A percentile compares a stretch with the other conserved stretches of the same genome.
phyloP scores from a whole-genome alignment of 345 rosid species.

The Crucihimalaya himalaica region DNA sequence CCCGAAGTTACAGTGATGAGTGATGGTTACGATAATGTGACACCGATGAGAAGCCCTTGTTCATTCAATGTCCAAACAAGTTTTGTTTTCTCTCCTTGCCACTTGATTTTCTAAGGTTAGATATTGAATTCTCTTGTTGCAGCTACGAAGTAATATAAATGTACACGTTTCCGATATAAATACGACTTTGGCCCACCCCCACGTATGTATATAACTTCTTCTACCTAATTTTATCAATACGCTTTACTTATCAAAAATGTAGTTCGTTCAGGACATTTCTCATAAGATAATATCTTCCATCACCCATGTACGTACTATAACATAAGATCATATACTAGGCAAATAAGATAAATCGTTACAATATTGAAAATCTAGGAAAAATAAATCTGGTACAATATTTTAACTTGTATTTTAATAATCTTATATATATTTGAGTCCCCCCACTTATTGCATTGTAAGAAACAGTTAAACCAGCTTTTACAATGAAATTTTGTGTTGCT shows the following conservation, averaged over 20 bases:
- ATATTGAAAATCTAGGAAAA: no score
- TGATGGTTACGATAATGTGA: neutral
- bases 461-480: neutral
- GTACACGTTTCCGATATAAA: neutral
- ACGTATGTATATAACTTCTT: neutral
- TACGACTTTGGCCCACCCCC: slow-evolving; percentile 1
- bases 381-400: neutral
- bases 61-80: neutral
- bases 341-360: neutral
- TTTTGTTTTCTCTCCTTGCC: neutral
- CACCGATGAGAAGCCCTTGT: neutral
- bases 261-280: neutral
- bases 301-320: neutral
- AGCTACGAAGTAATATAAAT: slow-evolving; percentile 5
- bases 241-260: neutral
- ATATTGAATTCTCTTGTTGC: neutral
- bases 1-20: neutral
- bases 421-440: neutral
- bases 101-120: neutral
- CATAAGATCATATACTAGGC: neutral
- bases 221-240: neutral
- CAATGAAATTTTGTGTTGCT: neutral
- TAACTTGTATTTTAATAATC: neutral
- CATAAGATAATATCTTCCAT: neutral
- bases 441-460: neutral